A percentile compares a stretch with the other conserved stretches of the same genome.
These are phyloP conservation scores for Purpureocillium takamizusanense DNA, from an alignment of 2,329 filamentous ascomycete genomes.

Conservation along the genomic window DNA sequence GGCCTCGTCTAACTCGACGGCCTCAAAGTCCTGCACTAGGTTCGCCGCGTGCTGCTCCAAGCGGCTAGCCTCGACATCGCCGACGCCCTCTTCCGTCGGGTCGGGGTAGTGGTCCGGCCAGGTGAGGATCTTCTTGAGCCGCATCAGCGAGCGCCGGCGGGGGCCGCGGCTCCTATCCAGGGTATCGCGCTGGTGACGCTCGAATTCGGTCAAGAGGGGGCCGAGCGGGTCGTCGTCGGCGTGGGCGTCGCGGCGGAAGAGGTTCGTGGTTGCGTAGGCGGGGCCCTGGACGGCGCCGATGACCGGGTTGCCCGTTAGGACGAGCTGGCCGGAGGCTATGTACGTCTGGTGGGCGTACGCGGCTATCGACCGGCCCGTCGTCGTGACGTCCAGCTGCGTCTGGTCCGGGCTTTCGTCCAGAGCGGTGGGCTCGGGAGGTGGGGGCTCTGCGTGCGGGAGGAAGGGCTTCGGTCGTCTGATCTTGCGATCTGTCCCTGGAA, in stretches of 20 bases:
- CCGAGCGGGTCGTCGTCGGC: constrained; percentile 27
- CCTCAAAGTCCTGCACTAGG: constrained; percentile 17
- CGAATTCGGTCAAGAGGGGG: constrained; percentile 35
- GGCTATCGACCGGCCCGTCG: constrained; percentile 9
- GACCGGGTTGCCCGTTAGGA: constrained; percentile 31
- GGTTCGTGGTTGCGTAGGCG: constrained; percentile 33
- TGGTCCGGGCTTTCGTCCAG: constrained; percentile 9
- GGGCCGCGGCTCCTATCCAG: constrained; percentile 15
- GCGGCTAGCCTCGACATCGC: background rate
- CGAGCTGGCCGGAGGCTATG: constrained; percentile 31
- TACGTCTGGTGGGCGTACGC: constrained; percentile 17
- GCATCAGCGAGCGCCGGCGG: constrained; percentile 14
- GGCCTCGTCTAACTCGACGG: constrained; percentile 11
- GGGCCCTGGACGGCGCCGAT: constrained; percentile 50
- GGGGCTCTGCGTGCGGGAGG: constrained; percentile 40
- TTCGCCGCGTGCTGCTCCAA: constrained; percentile 16
- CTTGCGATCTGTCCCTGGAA: constrained; percentile 24
- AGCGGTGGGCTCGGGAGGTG: constrained; percentile 21
- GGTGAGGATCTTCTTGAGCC: constrained; percentile 12
- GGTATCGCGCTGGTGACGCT: constrained; percentile 35
- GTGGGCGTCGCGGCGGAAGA: constrained; percentile 42
- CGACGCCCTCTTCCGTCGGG: too few species aligned
- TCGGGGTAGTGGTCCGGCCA: too few species aligned
- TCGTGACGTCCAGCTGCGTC: constrained; percentile 5
- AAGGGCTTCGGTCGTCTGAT: constrained; percentile 38